Conservation (phyloP, 225 moss, liverwort and hornwort species). For the Sphagnum contortum region DNA sequence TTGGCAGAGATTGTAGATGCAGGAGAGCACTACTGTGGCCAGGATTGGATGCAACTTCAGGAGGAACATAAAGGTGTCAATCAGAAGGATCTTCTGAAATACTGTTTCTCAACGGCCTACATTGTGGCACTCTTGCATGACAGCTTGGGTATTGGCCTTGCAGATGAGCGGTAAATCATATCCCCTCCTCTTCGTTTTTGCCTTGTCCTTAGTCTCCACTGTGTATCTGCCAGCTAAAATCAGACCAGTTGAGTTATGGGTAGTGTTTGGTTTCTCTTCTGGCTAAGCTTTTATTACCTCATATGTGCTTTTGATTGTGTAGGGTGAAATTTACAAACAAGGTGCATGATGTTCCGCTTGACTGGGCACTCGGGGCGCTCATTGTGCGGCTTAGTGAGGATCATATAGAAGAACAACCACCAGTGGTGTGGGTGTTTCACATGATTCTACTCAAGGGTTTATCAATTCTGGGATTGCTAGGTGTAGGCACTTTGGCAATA, state of each 20-base stretch:
- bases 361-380: conserved; percentile 65
- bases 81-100: conserved; percentile 53
- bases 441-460: conserved; percentile 34
- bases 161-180: conserved; percentile 37
- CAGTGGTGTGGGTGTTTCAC: conserved; percentile 32
- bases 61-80: conserved; percentile 24
- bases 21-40: conserved; percentile 58
- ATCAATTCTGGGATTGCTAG: conserved; percentile 32
- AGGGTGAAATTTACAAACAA: conserved; percentile 53
- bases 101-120: conserved; percentile 57
- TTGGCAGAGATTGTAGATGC: conserved; percentile 41
- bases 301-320: conserved; percentile 2
- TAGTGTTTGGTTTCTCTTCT: too few relatives aligned
- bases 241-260: too few relatives aligned
- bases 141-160: conserved; percentile 50
- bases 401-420: conserved; percentile 21
- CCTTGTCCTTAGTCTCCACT: too few relatives aligned
- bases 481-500: conserved; percentile 36
- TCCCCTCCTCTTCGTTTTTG: background rate
- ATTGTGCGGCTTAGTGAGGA: conserved; percentile 42
- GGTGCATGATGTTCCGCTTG: conserved; percentile 55
- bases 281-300: too few relatives aligned
- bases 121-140: conserved; percentile 64
- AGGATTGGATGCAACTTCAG: conserved; percentile 39
- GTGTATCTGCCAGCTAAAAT: too few relatives aligned